A percentile compares a stretch with the other conserved stretches of the same genome.
phyloP scores from a whole-genome alignment of 2,329 filamentous ascomycete species.

The Fusarium humuli region DNA sequence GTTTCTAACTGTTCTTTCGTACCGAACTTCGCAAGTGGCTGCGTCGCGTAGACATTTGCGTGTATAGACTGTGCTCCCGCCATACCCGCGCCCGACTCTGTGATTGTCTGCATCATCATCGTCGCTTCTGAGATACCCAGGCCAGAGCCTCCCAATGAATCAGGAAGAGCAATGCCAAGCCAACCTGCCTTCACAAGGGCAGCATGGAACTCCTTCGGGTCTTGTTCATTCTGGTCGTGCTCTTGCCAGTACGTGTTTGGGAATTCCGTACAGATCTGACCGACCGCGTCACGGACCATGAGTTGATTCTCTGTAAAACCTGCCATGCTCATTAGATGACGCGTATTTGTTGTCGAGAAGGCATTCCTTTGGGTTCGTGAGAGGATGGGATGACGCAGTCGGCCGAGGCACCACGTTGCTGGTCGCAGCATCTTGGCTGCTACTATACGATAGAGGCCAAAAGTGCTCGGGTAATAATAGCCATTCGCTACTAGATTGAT shows the following conservation, averaged over 20 bases:
- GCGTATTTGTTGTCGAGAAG: constrained; percentile 53
- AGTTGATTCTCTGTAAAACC: constrained; percentile 80
- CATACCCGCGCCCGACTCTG: constrained; percentile 83
- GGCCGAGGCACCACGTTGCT: constrained; percentile 11
- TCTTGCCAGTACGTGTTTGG: constrained; percentile 82
- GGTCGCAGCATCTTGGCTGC: constrained; percentile 24
- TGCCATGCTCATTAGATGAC: constrained; percentile 74
- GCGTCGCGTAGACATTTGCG: constrained; percentile 79
- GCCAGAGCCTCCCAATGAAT: constrained; percentile 78
- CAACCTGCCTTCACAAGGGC: constrained; percentile 80
- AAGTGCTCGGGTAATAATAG: background rate
- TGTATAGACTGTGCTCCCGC: constrained; percentile 74
- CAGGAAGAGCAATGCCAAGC: constrained; percentile 83
- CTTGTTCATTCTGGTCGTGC: constrained; percentile 74
- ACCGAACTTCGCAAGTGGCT: constrained; percentile 79
- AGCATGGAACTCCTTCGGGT: constrained; percentile 81
- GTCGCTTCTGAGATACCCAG: constrained; percentile 84
- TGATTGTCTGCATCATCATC: constrained; percentile 88
- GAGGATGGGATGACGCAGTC: constrained; percentile 22
- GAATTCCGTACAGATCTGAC: constrained; percentile 75
- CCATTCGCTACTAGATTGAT: background rate
- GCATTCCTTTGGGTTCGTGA: background rate
- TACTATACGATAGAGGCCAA: background rate
- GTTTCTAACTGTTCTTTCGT: constrained; percentile 70
- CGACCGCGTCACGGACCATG: constrained; percentile 76